These are phyloP conservation scores for Phoma sp. DNA, from an alignment of 2,329 filamentous ascomycete species.

Conservation along the genomic window DNA sequence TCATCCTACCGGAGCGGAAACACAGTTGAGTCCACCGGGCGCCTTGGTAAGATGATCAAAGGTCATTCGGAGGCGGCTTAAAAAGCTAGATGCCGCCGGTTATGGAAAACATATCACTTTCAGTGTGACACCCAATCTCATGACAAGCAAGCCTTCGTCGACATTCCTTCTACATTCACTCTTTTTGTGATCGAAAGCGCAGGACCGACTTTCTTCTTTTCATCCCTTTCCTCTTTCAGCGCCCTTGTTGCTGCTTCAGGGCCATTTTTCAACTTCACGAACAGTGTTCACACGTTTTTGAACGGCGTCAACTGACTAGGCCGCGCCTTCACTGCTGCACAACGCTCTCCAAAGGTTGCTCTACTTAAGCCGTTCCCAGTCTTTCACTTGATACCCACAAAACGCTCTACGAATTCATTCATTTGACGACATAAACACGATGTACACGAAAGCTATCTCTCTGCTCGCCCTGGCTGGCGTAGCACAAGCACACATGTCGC, in stretches of 20 bases:
- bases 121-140: conserved; percentile 34
- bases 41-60: conserved; percentile 18
- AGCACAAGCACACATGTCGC: conserved; percentile 52
- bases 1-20: conserved; percentile 26
- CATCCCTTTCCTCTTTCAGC: conserved; percentile 27
- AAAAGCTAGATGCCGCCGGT: conserved; percentile 27
- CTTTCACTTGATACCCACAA: conserved; percentile 21
- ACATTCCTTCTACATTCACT: conserved; percentile 42
- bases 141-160: conserved; percentile 44
- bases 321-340: conserved; percentile 15
- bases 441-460: conserved; percentile 38
- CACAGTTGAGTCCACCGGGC: conserved; percentile 22
- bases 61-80: conserved; percentile 23
- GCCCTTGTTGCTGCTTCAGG: conserved; percentile 25
- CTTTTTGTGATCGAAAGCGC: conserved; percentile 38
- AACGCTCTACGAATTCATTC: conserved; percentile 13
- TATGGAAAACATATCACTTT: conserved; percentile 32
- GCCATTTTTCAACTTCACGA: conserved; percentile 9
- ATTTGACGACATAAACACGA: conserved; percentile 18
- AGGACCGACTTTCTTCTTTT: conserved; percentile 36
- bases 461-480: conserved; percentile 39
- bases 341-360: conserved; percentile 11
- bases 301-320: conserved; percentile 27
- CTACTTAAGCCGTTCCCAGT: conserved; percentile 18
- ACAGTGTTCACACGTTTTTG: conserved; percentile 10